Base-by-base conservation (phyloP, 176 grass and related monocot genomes). In the Lolium perenne region DNA sequence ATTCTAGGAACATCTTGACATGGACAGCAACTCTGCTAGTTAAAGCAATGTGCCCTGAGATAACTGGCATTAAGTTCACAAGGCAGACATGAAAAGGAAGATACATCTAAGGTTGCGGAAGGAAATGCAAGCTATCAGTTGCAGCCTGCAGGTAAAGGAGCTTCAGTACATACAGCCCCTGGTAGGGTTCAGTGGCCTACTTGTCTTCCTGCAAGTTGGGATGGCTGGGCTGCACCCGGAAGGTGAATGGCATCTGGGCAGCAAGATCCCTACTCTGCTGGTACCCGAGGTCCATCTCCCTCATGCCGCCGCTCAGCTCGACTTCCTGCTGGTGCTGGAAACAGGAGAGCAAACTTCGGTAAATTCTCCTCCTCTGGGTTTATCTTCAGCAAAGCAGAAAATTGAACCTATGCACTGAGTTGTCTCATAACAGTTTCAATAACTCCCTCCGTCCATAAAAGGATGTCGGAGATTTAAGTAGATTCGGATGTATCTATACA, bases 151-250 rank as follows among this genome's bases (percentile, higher is more conserved):
- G 57, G 10, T 74, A 48, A 5, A 49, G 48, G 71, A 84, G 49
- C 59, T 84, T 87, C 66, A 91, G 68, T 74, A 41, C 26, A 84
- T 41, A 54, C 20, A n/a, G 14, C 23, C 79, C 40, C 29, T 12
- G 45, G 51, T 1, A 51, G 5, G 20, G 62, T 14, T 32, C 3
- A 32, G 11, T 41, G 21, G 51, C 81, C 77, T 78, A 93, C 79
- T 91, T 84, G 69, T 93, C 91, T 45, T 93, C 90, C 71, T 99
- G 94, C 53, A 96, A 89, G 82, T 96, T 94, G 75, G 92, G 97
- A 56, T 99, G 97, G 90, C 88, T 96, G 38, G 92, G 92, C 77
- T 99, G 94, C 71, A 99, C 87, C 5, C 88, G 74, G 84, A 99
- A 99, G 71, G 82, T 95, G 90, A 99, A 86, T 12, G 94, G 92